Base-by-base conservation (phyloP, 1,284 basidiomycete genomes). In the Melampsora americana region DNA sequence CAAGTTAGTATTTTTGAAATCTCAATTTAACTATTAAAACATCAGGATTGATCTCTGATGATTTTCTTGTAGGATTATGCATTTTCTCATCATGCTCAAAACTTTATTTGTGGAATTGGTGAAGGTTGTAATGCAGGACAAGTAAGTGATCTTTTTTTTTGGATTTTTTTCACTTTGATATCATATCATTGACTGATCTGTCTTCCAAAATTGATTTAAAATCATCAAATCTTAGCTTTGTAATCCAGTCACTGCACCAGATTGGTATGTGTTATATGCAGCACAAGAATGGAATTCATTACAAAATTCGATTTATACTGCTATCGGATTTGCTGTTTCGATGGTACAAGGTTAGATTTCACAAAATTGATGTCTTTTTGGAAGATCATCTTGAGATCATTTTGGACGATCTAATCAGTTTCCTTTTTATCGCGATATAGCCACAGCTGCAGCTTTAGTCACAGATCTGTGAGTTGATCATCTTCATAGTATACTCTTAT, bases 101-200 rank as follows among this genome's bases (percentile, higher is more conserved):
- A 75, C 66, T 75, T 75, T 48, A 75, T 75, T 11, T 75, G 73
- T 39, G 73, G 66, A 42, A 75, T 75, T n/a, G 73, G 73, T 11
- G 73, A 75, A 68, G 73, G 73, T 7, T 75, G 73, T 26, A 23
- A 68, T 53, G 65, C 66, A 16, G 65, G 66, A 16, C 73, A 75
- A 56, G 73, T 75, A 32, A 46, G 35, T 32, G 18, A 50, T 26
- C 42, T n/a, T 9, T 16, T 42, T 26, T 28, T n/a, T n/a, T n/a
- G n/a, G 14, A 50, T 23, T 42, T 26, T 11, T 26, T 23, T 9
- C 44, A 35, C 26, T 20, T 30, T 28, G 7, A 35, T 59, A 39
- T 39, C 26, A 23, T 2, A 59, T 23, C n/a, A n/a, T n/a, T n/a
- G 53, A 28, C 2, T 28, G 42, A 42, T 42, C 42, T 14, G 11